These are phyloP conservation scores for Suhomyces maxii DNA, from an alignment of 1,139 yeast genomes.

Conservation along the genomic window DNA sequence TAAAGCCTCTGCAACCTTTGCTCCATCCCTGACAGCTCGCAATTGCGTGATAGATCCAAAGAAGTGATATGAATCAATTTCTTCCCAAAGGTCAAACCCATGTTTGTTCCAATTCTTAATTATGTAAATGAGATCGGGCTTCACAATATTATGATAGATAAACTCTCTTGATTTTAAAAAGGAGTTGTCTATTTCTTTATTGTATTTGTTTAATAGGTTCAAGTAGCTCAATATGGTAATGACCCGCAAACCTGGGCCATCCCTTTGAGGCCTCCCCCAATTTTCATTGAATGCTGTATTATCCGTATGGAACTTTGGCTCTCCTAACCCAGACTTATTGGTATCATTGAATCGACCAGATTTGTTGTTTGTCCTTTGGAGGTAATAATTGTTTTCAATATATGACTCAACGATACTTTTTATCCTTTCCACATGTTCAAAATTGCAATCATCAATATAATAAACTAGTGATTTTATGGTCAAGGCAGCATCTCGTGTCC, in stretches of 20 bases:
- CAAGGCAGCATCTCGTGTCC: conserved; percentile 90
- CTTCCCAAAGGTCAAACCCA: conserved; percentile 96
- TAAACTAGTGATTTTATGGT: conserved; percentile 68
- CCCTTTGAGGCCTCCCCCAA: conserved; percentile 98
- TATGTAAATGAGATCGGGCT: conserved; percentile 71
- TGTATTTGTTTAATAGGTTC: conserved; percentile 35
- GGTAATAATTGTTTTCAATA: conserved; percentile 52
- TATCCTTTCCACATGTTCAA: conserved; percentile 25
- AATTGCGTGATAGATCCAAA: conserved; percentile 78
- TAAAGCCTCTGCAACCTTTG: conserved; percentile 40
- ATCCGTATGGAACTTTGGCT: conserved; percentile 78
- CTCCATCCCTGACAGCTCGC: conserved; percentile 64
- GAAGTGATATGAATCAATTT: conserved; percentile 69
- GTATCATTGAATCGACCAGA: conserved; percentile 60
- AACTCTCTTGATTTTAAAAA: conserved; percentile 26
- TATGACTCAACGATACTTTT: conserved; percentile 54
- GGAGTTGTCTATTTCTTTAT: conserved; percentile 22
- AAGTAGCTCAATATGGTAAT: conserved; percentile 64
- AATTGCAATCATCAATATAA: conserved; percentile 41
- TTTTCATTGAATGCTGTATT: conserved; percentile 57
- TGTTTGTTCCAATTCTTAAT: conserved; percentile 58
- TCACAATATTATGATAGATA: conserved; percentile 55
- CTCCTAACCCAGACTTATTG: conserved; percentile 66
- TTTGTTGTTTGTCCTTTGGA: conserved; percentile 68
- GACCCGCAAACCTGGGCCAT: conserved; percentile 87